Conservation (phyloP, 768 basidiomycete genomes). For the Trametes meyenii region DNA sequence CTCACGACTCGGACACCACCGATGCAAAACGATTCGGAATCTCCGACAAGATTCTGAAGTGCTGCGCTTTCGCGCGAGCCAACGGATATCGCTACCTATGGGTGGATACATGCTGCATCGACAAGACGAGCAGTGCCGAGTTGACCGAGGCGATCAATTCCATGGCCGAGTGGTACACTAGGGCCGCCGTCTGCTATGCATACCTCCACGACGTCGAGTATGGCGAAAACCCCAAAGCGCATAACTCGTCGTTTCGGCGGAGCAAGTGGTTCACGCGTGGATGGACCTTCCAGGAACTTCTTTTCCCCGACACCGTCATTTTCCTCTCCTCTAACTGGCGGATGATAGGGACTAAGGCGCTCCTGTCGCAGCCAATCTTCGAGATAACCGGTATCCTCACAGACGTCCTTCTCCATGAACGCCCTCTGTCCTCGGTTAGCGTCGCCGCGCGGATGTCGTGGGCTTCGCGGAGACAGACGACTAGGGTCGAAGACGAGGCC, state of each 20-base stretch:
- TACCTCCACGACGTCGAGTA: not conserved
- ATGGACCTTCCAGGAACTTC: not conserved
- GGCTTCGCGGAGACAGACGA: not conserved
- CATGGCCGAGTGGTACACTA: not conserved
- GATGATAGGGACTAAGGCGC: not conserved
- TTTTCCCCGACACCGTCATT: not conserved
- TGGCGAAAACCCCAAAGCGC: not conserved
- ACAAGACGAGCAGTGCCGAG: not conserved
- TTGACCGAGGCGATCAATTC: not conserved
- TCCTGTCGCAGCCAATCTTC: not conserved
- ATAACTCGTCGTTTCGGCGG: too few relatives aligned
- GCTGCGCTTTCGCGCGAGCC: not conserved
- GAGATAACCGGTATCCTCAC: not conserved
- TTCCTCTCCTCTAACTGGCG: not conserved
- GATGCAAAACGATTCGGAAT: not conserved
- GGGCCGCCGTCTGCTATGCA: not conserved
- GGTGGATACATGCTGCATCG: not conserved
- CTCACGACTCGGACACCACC: not conserved
- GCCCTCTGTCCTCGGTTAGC: not conserved
- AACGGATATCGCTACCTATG: not conserved
- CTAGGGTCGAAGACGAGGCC: slow-evolving; percentile 1
- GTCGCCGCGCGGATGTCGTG: not conserved
- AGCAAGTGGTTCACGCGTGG: not conserved
- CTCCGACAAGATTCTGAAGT: not conserved
- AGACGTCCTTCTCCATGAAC: not conserved